These are phyloP conservation scores for Calonectria pseudoturangicola DNA, from an alignment of 2,329 filamentous ascomycete genomes.

Conservation along the genomic window DNA sequence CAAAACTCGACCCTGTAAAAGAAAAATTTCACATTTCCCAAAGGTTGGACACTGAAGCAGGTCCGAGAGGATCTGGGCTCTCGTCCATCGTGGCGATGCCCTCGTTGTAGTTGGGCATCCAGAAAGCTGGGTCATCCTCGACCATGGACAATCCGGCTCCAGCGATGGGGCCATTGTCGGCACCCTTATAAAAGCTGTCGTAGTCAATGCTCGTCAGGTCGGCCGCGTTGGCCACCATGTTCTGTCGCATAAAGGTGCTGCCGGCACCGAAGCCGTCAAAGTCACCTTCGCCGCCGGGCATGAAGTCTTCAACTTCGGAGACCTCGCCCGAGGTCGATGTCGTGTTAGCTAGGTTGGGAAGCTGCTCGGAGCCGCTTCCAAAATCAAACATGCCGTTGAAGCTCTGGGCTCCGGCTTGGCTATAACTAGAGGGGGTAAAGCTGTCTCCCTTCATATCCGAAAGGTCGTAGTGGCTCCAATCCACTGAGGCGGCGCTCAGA, in stretches of 20 bases:
- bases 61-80: conserved; percentile 58
- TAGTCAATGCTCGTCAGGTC: conserved; percentile 73
- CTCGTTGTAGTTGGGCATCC: conserved; percentile 69
- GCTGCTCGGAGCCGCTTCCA: conserved; percentile 71
- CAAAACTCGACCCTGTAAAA: conserved; percentile 49
- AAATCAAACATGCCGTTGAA: conserved; percentile 73
- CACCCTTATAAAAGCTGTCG: conserved; percentile 73
- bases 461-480: conserved; percentile 69
- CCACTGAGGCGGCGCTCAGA: conserved; percentile 71
- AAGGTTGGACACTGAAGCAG: conserved; percentile 57
- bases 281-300: conserved; percentile 68
- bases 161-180: conserved; percentile 61
- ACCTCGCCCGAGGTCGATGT: conserved; percentile 80
- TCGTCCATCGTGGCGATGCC: conserved; percentile 60
- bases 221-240: conserved; percentile 62
- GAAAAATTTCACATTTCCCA: conserved; percentile 60
- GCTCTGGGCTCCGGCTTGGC: conserved; percentile 70
- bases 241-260: conserved; percentile 69
- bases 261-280: conserved; percentile 68
- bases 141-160: conserved; percentile 68
- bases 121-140: conserved; percentile 71
- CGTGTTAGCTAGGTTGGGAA: conserved; percentile 72
- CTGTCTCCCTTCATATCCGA: conserved; percentile 66
- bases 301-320: conserved; percentile 79
- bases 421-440: conserved; percentile 73